Base-by-base conservation (phyloP, 495 filamentous ascomycete species). In the Penicillium ochrochloron region DNA sequence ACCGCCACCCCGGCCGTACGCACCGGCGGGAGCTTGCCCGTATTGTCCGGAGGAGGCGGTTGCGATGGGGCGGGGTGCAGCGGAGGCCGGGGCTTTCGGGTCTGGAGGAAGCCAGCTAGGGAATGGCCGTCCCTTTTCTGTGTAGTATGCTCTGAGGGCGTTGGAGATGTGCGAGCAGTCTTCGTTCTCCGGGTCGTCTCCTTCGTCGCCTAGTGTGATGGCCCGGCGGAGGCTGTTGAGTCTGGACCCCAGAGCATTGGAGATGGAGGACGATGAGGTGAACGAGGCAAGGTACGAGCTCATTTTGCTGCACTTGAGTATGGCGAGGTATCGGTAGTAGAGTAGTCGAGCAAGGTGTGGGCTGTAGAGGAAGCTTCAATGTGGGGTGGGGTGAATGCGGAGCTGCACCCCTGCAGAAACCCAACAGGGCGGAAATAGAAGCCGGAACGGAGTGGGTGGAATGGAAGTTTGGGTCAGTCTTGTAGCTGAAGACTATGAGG, bases 161-260 rank as follows among this genome's bases (percentile, higher is more conserved):
- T 94, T 90, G 78, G 92, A 94, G 72, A 99, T 89, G 79, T 97
- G 93, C 1, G 93, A 94, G 80, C 95, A 90, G 78, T 97, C 93
- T 79, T 96, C 93, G 61, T 92, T 95, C 71, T 97, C 94, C 65
- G 83, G 81, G 69, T 84, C 81, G 69, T 83, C 81, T 31, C 91
- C 91, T 79, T 97, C 94, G 61, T 88, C 84, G 74, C 96, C 94
- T 70, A 88, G 84, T 60, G 93, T 89, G 74, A 95, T 89, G 34
- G 87, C 89, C 39, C 89, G 87, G 62, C 92, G 91, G 65, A 97
- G 85, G 67, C 89, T 89, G 74, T 85, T 90, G 76, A 96, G 92
- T 65, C 89, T 87, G 37, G 89, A 89, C 59, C 92, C 90, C 12
- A 93, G 89, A n/a, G 55, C 68, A 63, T 85, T 90, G 46, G 90